Evolutionary conservation across 345 rosid species (phyloP), one percentile per base, ranked within the genome.

Genomic region (Turritis glabra): DNA sequence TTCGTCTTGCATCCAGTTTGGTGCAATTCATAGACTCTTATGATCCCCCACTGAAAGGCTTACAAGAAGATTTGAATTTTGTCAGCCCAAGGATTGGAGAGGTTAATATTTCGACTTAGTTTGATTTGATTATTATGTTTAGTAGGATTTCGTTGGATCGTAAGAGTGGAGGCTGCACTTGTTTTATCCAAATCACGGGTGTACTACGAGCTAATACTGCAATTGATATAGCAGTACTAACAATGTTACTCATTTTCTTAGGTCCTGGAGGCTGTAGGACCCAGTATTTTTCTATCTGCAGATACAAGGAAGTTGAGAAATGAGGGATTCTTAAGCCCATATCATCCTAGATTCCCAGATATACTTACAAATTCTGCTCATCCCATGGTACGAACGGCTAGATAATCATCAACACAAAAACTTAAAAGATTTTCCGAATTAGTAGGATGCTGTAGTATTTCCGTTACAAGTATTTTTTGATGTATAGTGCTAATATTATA

Each of bases 231-330:
- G 53, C 43, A 14, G 50, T 18, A 32, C 48, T 82, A 58, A 74
- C 23, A 55, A 13, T 58, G 78, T 26, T 38, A 46, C 64, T 66
- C 81, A 43, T 80, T 41, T 77, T 69, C 83, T 71, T 89, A 95
- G 99, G 99, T 95, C 76, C 81, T 95, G 78, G 98, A 95, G 86
- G 99, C 99, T 62, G 96, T 95, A 29, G 99, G 98, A 69, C 99
- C 98, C 51, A 88, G 90, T 60, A 92, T 95, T 79, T 95, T 92
- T 80, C 81, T 95, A 65, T 92, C 96, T 56, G 90, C 94, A 51
- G 99, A 95, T 85, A 92, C 99, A 17, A 86, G 94, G 81, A 95
- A 95, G 84, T 86, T 92, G 78, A 88, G 98, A 76, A 95, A 92
- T 77, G 98, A 92, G 84, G 99, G 98, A 35, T 92, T 95, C 80